Evolutionary conservation across 106 monocot species (phyloP).

Genomic region (Ottelia alismoides): DNA sequence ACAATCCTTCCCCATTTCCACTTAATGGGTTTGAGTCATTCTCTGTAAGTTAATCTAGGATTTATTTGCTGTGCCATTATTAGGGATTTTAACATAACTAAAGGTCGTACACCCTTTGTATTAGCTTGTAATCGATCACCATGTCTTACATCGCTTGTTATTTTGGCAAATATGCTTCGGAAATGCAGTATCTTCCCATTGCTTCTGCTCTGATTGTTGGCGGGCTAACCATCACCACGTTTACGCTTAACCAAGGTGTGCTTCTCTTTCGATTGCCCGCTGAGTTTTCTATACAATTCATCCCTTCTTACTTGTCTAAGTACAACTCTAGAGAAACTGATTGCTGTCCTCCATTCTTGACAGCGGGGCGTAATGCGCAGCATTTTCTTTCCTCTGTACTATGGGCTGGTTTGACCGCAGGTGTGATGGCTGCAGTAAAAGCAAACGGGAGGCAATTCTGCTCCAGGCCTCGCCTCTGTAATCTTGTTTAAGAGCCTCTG

Average conservation of each 20-base stretch:
- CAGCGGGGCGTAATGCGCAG: slow-evolving; percentile 42
- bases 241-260: slow-evolving; percentile 62
- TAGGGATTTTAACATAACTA: no score
- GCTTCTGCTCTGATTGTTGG: slow-evolving; percentile 67
- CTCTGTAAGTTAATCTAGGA: no score
- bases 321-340: no score
- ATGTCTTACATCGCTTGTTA: no score
- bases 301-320: no score
- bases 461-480: slow-evolving; percentile 69
- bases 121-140: no score
- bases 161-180: no score
- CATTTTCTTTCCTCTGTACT: slow-evolving; percentile 49
- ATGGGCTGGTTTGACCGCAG: slow-evolving; percentile 57
- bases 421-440: slow-evolving; percentile 56
- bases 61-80: no score
- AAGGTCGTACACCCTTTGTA: no score
- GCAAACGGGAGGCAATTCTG: slow-evolving; percentile 81
- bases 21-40: slow-evolving; percentile 51
- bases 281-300: no score
- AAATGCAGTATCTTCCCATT: slow-evolving; percentile 77
- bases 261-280: neutral
- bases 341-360: no score
- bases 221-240: slow-evolving; percentile 55
- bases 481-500: no score
- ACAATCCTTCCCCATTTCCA: slow-evolving; percentile 47